Evolutionary conservation across 2,329 filamentous ascomycete species (phyloP), one percentile per base, ranked within the genome.

Genomic region (Arthrobotrys entomopaga): DNA sequence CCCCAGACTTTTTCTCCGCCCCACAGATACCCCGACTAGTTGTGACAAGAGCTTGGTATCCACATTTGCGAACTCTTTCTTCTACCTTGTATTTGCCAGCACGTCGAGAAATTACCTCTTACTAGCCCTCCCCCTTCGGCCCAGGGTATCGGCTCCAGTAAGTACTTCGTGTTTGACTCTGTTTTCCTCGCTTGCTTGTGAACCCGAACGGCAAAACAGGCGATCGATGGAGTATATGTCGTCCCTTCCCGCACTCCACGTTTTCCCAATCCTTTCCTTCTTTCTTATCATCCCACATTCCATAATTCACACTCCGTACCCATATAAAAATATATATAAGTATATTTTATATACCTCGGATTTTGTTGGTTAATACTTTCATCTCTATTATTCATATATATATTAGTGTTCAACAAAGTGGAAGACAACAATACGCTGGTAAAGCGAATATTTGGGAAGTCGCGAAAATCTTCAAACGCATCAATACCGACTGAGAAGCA

Each of bases 21-120:
- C 67, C 67, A 72, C 67, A 72, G 59, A 59, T 54, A 72, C 67
- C 59, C 67, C 59, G 67, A 72, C 67, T n/a, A n/a, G n/a, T n/a
- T 54, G 56, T 64, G 59, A 65, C 43, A 64, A 24, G 16, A 52
- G 56, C 49, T 54, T 46, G 49, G 65, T 58, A 59, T 72, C 67
- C 67, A 72, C 60, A 54, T 59, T 60, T 29, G 26, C 20, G 29
- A 48, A 57, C 42, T 26, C 24, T 26, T 26, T 26, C 24, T 26
- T 58, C 29, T 71, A 52, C 7, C 24, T 26, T 58, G 20, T 71
- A 52, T 71, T 50, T 58, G 58, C 50, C 59, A 59, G 66, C 58
- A 64, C 38, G 43, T 54, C 24, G 64, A 40, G 54, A 46, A 19
- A 16, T 49, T 49, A 15, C 59, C 65, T 52, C 52, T 59, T 60